These are phyloP conservation scores for Zygoascus flipseniorum DNA, from an alignment of 805 yeast species.

Conservation along the genomic window DNA sequence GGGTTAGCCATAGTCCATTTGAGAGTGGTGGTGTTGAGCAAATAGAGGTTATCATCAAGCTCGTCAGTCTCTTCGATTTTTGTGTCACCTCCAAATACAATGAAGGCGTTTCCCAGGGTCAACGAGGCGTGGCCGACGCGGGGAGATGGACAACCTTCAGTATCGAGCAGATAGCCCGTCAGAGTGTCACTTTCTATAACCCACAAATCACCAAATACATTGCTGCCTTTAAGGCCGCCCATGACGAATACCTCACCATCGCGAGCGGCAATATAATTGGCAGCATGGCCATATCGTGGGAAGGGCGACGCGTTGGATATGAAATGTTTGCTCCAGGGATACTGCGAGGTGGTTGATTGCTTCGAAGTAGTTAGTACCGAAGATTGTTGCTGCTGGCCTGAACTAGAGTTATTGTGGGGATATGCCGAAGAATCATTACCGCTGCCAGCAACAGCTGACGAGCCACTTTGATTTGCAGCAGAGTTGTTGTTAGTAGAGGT, in stretches of 20 bases:
- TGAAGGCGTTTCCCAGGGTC: conserved; percentile 88
- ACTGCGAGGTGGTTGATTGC: conserved; percentile 6
- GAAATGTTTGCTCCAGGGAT: conserved; percentile 29
- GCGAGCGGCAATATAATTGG: conserved; percentile 67
- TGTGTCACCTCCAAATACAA: conserved; percentile 95
- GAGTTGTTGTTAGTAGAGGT: neutral
- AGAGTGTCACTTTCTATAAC: conserved; percentile 49
- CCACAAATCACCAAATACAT: conserved; percentile 96
- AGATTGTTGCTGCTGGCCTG: neutral
- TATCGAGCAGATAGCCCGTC: conserved; percentile 52
- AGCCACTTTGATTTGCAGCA: neutral
- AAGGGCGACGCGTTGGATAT: conserved; percentile 58
- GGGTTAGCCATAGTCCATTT: conserved; percentile 78
- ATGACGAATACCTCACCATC: conserved; percentile 76
- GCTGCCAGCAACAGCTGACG: neutral
- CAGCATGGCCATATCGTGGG: conserved; percentile 90
- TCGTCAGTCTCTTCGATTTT: conserved; percentile 55
- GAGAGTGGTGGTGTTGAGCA: conserved; percentile 69
- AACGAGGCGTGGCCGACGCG: conserved; percentile 94
- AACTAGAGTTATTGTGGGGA: neutral
- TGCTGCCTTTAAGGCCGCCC: conserved; percentile 92
- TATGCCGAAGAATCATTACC: neutral
- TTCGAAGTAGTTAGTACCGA: neutral
- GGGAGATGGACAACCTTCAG: conserved; percentile 82
- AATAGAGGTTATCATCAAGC: conserved; percentile 83